phyloP scores from a whole-genome alignment of 257 asterid species.

The Solanum habrochaites region DNA sequence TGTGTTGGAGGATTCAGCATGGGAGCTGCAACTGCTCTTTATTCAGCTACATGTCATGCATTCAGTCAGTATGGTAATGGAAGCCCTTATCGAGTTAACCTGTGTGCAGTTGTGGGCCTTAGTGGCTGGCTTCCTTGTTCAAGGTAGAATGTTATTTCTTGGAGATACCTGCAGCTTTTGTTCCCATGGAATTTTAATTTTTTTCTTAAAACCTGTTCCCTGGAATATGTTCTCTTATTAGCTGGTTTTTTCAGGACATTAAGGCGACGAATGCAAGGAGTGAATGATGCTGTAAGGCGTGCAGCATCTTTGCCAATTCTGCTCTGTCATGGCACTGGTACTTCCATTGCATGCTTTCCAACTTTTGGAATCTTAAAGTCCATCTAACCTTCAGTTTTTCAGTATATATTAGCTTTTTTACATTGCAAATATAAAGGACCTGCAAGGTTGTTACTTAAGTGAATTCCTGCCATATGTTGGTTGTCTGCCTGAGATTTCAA shows the following conservation, averaged over 20 bases:
- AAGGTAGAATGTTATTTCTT: conserved; percentile 18
- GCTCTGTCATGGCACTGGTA: conserved; percentile 85
- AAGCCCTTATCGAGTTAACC: conserved; percentile 36
- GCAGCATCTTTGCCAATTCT: conserved; percentile 63
- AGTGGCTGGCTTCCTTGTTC: conserved; percentile 94
- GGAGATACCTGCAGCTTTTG: background rate
- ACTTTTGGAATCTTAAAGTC: background rate
- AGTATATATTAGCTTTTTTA: background rate
- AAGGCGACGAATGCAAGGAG: conserved; percentile 39
- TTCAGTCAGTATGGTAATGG: conserved; percentile 43
- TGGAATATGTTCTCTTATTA: background rate
- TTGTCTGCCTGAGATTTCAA: background rate
- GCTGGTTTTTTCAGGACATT: conserved; percentile 33
- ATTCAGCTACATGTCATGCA: conserved; percentile 64
- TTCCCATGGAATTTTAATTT: background rate
- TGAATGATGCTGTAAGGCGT: conserved; percentile 41
- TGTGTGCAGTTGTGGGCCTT: conserved; percentile 43
- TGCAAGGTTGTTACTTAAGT: background rate
- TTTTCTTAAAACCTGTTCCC: background rate
- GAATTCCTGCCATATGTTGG: background rate
- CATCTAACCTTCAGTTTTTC: background rate
- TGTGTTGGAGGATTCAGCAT: conserved; percentile 83
- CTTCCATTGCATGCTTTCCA: background rate
- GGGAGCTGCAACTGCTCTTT: conserved; percentile 86
- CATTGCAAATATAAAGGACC: background rate